Conservation (phyloP, 2,329 filamentous ascomycete genomes). For the Calonectria henricotiae region DNA sequence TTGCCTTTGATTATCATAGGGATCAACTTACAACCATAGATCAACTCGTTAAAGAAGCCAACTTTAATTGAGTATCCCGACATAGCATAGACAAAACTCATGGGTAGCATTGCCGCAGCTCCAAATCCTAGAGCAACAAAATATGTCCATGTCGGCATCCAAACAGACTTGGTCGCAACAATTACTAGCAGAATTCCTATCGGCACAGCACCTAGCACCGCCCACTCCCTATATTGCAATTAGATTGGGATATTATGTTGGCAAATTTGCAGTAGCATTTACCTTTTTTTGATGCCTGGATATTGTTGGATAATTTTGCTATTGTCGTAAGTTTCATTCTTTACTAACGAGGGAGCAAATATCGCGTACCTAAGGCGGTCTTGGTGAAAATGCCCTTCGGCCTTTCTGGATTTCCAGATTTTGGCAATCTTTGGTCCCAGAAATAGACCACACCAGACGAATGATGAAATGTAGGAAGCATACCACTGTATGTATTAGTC, state of each 20-base stretch:
- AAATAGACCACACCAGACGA: slow-evolving; percentile 74
- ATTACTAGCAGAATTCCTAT: slow-evolving; percentile 64
- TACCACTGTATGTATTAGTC: slow-evolving; percentile 58
- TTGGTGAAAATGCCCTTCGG: slow-evolving; percentile 10
- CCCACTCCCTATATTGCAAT: slow-evolving; percentile 2
- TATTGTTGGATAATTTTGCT: slow-evolving; percentile 27
- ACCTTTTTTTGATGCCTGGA: slow-evolving; percentile 6
- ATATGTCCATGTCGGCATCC: slow-evolving; percentile 74
- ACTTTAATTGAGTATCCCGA: slow-evolving; percentile 63
- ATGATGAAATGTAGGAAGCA: slow-evolving; percentile 71
- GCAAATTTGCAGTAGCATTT: rapidly evolving
- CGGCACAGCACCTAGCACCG: slow-evolving; percentile 51
- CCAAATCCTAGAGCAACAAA: slow-evolving; percentile 72
- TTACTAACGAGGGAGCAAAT: not conserved
- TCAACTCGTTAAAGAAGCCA: slow-evolving; percentile 23
- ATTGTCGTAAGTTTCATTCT: not conserved
- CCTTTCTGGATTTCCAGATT: slow-evolving; percentile 18
- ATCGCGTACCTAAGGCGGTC: slow-evolving; percentile 16
- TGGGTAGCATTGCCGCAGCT: slow-evolving; percentile 70
- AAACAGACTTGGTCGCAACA: slow-evolving; percentile 68
- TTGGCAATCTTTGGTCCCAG: slow-evolving; percentile 66
- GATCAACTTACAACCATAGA: slow-evolving; percentile 19
- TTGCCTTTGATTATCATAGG: slow-evolving; percentile 50
- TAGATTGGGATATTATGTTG: not conserved
- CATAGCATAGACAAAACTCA: slow-evolving; percentile 74